Evolutionary conservation across 495 filamentous ascomycete species (phyloP), one percentile per base, ranked within the genome.

Genomic region (Oidiodendron maius): DNA sequence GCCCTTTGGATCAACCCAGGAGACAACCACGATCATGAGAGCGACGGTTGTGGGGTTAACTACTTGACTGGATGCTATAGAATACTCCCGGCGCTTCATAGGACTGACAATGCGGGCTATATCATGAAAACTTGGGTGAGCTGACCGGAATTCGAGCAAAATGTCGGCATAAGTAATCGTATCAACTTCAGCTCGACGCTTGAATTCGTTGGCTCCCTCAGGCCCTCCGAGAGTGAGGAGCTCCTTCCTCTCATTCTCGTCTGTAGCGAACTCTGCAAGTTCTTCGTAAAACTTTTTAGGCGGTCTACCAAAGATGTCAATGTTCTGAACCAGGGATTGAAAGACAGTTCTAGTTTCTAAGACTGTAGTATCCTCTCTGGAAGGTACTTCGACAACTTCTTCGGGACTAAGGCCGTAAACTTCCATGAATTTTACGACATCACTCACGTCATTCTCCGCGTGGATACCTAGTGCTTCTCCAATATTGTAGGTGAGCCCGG

Each of bases 391-490:
- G 25, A 96, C 89, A 35, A 98, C 71, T 25, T 87, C 85, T 18
- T 89, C 78, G 6, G 84, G 71, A 59, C 93, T 72, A 51, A 98
- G 74, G 18, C 85, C 87, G 61, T 98, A 98, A 56, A 81, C 90
- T 39, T 80, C 71, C 59, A 98, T 95, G 69, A 98, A 97, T 18
- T 87, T 81, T 26, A 73, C 63, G 18, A 96, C 88, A 52, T 91
- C 80, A 42, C 71, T 63, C 15, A 80, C 71, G 62, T 97, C 83
- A 64, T 98, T 98, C 68, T 97, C 87, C 11, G 88, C 84, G 61
- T 98, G 93, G 49, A 98, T 89, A 55, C 93, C 93, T 9, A 98
- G 84, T n/a, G 93, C 93, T 67, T 98, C 94, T 44, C 93, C 93
- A 61, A 98, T 97, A 54, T 94, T 87, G 65, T 98, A 98, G 18